These are phyloP conservation scores for Penicillium corylophilum DNA, from an alignment of 2,329 filamentous ascomycete species.

Conservation along the genomic window DNA sequence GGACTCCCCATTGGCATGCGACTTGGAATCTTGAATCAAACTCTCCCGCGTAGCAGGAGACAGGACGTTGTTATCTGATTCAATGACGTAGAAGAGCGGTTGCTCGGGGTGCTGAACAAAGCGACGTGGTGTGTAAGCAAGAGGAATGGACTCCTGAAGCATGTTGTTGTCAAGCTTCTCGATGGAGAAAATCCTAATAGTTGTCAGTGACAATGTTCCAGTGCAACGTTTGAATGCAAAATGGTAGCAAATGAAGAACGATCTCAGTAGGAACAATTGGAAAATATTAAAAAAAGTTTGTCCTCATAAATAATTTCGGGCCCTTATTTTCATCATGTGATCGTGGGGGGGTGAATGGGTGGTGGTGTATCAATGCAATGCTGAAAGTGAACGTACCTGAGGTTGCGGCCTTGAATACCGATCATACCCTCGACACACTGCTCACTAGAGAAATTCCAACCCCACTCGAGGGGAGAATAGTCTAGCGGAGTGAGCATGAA, in stretches of 20 bases:
- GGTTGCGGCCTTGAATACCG: constrained; percentile 82
- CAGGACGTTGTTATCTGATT: constrained; percentile 89
- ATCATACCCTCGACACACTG: constrained; percentile 93
- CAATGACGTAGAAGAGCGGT: constrained; percentile 88
- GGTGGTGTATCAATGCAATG: constrained; percentile 22
- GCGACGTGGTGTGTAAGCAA: constrained; percentile 86
- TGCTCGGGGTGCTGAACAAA: constrained; percentile 85
- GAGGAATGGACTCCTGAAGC: constrained; percentile 78
- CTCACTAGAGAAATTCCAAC: constrained; percentile 94
- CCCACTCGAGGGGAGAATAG: constrained; percentile 85
- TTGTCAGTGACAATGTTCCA: constrained; percentile 15
- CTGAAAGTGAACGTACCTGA: constrained; percentile 62
- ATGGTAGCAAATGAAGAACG: constrained; percentile 5
- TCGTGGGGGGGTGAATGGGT: constrained; percentile 29
- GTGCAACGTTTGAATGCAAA: not conserved
- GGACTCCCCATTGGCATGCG: constrained; percentile 67
- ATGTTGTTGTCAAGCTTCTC: constrained; percentile 83
- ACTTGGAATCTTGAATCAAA: constrained; percentile 68
- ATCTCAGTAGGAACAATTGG: constrained; percentile 99
- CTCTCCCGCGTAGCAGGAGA: constrained; percentile 74
- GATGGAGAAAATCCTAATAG: constrained; percentile 76
- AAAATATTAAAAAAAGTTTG: constrained; percentile 46
- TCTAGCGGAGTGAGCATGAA: constrained; percentile 92
- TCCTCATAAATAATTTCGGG: constrained; percentile 45
- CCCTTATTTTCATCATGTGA: constrained; percentile 47